Base-by-base conservation (phyloP, 352 stramenopile species). In the Hyaloperonospora brassicae region DNA sequence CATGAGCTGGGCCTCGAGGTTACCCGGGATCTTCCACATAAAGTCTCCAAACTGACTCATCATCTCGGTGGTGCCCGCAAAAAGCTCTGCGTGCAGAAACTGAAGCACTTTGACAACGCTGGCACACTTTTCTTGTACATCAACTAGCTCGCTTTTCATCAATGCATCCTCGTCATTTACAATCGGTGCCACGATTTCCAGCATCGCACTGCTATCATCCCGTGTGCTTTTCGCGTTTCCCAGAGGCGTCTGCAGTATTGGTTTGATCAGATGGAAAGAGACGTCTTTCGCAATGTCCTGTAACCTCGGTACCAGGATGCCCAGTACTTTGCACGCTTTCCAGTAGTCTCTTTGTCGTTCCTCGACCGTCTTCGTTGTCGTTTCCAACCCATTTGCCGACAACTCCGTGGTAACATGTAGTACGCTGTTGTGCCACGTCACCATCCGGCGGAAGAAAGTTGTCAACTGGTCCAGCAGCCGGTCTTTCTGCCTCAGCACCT, bases 1-100 rank as follows among this genome's bases (percentile, higher is more conserved):
- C 47, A 84, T 72, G 34, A 90, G 59, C 44, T 86, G 72, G 3
- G 72, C 69, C 50, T 90, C 79, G 7, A 90, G 59, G 52, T 86
- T 85, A 5, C 77, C 77, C 17, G 79, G 79, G 38, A 79, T 77
- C 41, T 83, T 90, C 77, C 79, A 90, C 39, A 90, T 55, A 5
- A 82, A 62, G 12, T 74, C 75, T 17, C 65, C 63, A 23, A 85
- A 63, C 34, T 60, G 66, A 13, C 66, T 55, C 75, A 87, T 87
- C 21, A 87, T 56, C 47, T 76, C 64, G 0, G 55, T 36, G 27
- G 70, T 70, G 5, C 65, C 43, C 2, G 39, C 53, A 52, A 90
- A 72, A 31, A 90, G 47, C 36, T 86, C 73, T 1, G 61, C 21
- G 45, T 86, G 60, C 25, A 87, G 42, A 23, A 87, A 90, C 23